Base-by-base conservation (phyloP, 2,329 filamentous ascomycete genomes). In the Sphaerulina musiva region DNA sequence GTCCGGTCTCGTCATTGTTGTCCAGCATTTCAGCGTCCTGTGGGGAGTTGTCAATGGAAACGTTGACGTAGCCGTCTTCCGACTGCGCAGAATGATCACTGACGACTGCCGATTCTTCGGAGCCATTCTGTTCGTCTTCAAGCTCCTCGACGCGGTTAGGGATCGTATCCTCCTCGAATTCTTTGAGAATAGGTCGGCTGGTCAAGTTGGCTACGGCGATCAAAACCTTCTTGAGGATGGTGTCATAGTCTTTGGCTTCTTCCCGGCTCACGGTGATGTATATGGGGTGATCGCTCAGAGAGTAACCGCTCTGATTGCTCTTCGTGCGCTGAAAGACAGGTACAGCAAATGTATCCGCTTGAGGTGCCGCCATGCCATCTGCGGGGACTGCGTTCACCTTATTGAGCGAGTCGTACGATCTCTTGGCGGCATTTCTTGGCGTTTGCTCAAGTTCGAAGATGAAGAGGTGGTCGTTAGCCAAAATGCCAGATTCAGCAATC, bases 41-140 rank as follows among this genome's bases (percentile, higher is more conserved):
- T 31, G 29, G 14, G 11, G 46, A 43, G 42, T 89, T 85, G 50
- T 83, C 84, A 85, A 96, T 91, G 0, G 87, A 87, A 12, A 98
- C 84, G 66, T 96, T 88, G 5, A 97, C 87, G 65, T 96, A 82
- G 57, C 89, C 89, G 57, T 96, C 91, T 69, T 96, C 92, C 8
- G 89, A 87, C 68, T 91, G 85, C 1, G 95, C 80, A 2, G 91
- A 95, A 29, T 82, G 80, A 43, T 89, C 85, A 54, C 85, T 81
- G 45, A 95, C 78, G 66, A 86, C 86, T n/a, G 62, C 63, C 34
- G 60, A 58, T 40, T 64, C 65, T 14, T 68, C 66, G 7, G 53
- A 48, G 6, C 80, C 81, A 59, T 80, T 78, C 56, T 81, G 79
- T 20, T 78, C n/a, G 64, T 59, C 57, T 4, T 53, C 57, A 7